Percentiles rank a stretch among this genome's conserved stretches.
Evolutionary conservation across 1,139 yeast species (phyloP).

Genomic region (Petasospora fabianii): DNA sequence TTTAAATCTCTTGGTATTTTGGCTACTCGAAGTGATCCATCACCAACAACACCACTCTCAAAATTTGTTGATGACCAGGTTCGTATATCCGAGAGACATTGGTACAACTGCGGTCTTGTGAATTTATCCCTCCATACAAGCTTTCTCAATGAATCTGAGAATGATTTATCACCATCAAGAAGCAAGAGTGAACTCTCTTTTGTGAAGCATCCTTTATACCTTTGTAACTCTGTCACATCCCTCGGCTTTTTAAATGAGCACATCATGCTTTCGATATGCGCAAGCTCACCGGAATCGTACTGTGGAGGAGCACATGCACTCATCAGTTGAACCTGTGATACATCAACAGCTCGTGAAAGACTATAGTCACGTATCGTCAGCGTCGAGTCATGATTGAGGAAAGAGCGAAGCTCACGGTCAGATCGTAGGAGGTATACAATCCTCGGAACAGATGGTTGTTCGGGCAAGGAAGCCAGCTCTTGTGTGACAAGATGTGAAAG

Average conservation of each 20-base stretch:
- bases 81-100: slow-evolving; percentile 58
- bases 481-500: slow-evolving; percentile 16
- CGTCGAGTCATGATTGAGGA: slow-evolving; percentile 38
- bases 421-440: slow-evolving; percentile 42
- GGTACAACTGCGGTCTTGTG: slow-evolving; percentile 49
- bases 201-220: slow-evolving; percentile 39
- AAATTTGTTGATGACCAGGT: slow-evolving; percentile 44
- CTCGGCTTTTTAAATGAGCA: slow-evolving; percentile 40
- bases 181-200: slow-evolving; percentile 53
- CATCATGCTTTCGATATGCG: slow-evolving; percentile 48
- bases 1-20: slow-evolving; percentile 28
- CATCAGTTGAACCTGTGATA: slow-evolving; percentile 28
- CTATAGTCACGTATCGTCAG: slow-evolving; percentile 27
- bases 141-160: slow-evolving; percentile 43
- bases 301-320: slow-evolving; percentile 36
- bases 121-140: slow-evolving; percentile 48
- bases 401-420: slow-evolving; percentile 37
- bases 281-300: slow-evolving; percentile 30
- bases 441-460: slow-evolving; percentile 34
- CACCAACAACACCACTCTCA: slow-evolving; percentile 52
- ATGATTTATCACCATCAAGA: slow-evolving; percentile 80
- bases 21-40: slow-evolving; percentile 49
- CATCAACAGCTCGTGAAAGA: slow-evolving; percentile 4
- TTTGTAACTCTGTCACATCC: slow-evolving; percentile 38
- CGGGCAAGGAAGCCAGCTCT: slow-evolving; percentile 29